These are phyloP conservation scores for Phoma herbarum DNA, from an alignment of 2,329 filamentous ascomycete species.

Conservation along the genomic window DNA sequence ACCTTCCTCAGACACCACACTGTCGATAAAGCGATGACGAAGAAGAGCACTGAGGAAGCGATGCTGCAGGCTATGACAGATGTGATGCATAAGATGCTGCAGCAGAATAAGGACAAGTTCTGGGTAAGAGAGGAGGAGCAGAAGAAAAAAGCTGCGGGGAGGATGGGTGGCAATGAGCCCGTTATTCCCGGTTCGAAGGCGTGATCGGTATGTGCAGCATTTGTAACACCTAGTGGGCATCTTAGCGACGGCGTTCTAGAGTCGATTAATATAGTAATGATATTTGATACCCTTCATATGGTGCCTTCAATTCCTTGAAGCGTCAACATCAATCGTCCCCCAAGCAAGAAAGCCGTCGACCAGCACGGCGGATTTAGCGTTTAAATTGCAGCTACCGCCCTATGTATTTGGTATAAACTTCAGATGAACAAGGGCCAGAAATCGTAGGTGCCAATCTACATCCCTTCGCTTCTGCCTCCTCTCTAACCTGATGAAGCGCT, in stretches of 20 bases:
- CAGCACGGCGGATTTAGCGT: no score
- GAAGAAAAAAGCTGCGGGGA: not conserved
- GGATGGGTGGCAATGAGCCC: constrained; percentile 2
- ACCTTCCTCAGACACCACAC: constrained; percentile 44
- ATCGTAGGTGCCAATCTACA: no score
- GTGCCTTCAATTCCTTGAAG: no score
- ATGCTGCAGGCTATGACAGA: constrained; percentile 28
- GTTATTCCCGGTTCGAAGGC: not conserved
- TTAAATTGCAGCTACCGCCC: no score
- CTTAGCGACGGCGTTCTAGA: not conserved
- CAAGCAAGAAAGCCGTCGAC: no score
- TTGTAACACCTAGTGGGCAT: not conserved
- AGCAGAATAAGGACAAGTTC: constrained; percentile 20
- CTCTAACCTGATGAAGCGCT: no score
- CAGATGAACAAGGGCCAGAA: no score
- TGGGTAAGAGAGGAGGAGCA: constrained; percentile 19
- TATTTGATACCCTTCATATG: not conserved
- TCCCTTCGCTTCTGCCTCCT: no score
- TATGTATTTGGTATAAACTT: no score
- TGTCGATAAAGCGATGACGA: constrained; percentile 29
- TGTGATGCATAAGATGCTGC: constrained; percentile 22
- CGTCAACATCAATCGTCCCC: no score
- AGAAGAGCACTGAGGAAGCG: constrained; percentile 26
- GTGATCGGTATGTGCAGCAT: not conserved
- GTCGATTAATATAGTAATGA: not conserved